Evolutionary conservation across 106 monocot species (phyloP).

Genomic region (Dendrobium nobile): DNA sequence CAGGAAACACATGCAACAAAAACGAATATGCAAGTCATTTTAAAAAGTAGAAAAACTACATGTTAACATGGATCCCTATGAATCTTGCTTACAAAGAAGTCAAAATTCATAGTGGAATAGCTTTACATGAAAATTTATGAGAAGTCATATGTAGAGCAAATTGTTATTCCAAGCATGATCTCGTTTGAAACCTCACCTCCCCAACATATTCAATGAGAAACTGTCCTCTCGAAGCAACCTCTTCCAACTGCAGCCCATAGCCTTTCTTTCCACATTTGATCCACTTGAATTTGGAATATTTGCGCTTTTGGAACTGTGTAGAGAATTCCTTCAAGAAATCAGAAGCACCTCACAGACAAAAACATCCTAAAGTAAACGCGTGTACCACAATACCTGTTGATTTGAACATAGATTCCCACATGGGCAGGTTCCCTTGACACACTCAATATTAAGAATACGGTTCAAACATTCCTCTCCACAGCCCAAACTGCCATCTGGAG

Average conservation of each 20-base stretch:
- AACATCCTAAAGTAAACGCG: slow-evolving; percentile 1
- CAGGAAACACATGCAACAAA: not conserved
- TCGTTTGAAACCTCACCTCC: slow-evolving; percentile 42
- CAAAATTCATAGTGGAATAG: too few species aligned
- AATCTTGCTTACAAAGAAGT: not conserved
- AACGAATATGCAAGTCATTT: not conserved
- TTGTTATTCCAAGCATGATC: not conserved
- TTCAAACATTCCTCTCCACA: slow-evolving; percentile 91
- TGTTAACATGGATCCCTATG: not conserved
- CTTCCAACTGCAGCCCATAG: slow-evolving; percentile 58
- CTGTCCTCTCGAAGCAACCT: slow-evolving; percentile 56
- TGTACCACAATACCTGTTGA: slow-evolving; percentile 50
- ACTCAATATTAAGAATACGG: slow-evolving; percentile 95
- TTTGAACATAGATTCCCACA: slow-evolving; percentile 91
- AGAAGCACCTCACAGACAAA: slow-evolving; percentile 1
- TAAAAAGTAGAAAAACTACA: not conserved
- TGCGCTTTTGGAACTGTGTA: slow-evolving; percentile 80
- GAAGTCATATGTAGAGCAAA: not conserved
- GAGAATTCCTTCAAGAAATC: slow-evolving; percentile 1
- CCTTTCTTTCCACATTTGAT: slow-evolving; percentile 89
- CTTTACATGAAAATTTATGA: not conserved
- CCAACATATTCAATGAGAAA: slow-evolving; percentile 99
- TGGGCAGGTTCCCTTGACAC: slow-evolving; percentile 85
- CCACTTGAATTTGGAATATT: slow-evolving; percentile 77
- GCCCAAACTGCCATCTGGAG: slow-evolving; percentile 61